Percentiles rank a stretch among this genome's conserved stretches.
These are phyloP conservation scores for Dryas drummondii DNA, from an alignment of 306 rosid species.

Conservation along the genomic window DNA sequence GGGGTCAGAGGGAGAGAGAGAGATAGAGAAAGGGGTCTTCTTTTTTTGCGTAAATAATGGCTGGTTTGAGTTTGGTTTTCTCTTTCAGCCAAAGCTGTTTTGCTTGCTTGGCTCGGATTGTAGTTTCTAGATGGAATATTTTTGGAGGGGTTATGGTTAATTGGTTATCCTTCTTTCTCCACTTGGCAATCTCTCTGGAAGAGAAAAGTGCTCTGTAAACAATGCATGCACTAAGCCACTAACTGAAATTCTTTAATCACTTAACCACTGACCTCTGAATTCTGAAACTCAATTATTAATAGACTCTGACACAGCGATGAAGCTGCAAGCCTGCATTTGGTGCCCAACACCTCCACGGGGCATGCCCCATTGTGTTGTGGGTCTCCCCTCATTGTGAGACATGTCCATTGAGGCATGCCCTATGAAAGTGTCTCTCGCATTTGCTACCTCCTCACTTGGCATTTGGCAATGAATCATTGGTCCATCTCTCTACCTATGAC, in stretches of 20 bases:
- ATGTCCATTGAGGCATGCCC: too few relatives aligned
- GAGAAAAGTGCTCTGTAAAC: slow-evolving; percentile 14
- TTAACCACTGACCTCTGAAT: slow-evolving; percentile 4
- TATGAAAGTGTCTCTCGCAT: too few relatives aligned
- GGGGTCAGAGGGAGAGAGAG: slow-evolving; percentile 12
- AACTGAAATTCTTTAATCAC: slow-evolving; percentile 2
- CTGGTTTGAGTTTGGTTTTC: slow-evolving; percentile 6
- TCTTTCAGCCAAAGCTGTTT: slow-evolving; percentile 4
- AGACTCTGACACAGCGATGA: slow-evolving; percentile 14
- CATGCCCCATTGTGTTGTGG: too few relatives aligned
- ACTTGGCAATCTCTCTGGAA: slow-evolving; percentile 20
- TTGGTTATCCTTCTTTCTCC: slow-evolving; percentile 15
- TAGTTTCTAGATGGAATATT: slow-evolving; percentile 18
- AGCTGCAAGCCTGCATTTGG: not conserved
- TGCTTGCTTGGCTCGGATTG: slow-evolving; percentile 12
- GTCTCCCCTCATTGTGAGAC: too few relatives aligned
- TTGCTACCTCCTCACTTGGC: slow-evolving; percentile 6
- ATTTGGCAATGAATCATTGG: slow-evolving; percentile 3
- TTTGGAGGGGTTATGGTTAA: not conserved
- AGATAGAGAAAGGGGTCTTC: slow-evolving; percentile 5
- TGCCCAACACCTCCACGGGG: too few relatives aligned
- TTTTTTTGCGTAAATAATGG: slow-evolving; percentile 7
- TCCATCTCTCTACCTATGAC: not conserved
- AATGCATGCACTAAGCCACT: slow-evolving; percentile 21
- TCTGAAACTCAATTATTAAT: not conserved